A percentile compares a stretch with the other conserved stretches of the same genome.
phyloP scores from a whole-genome alignment of 2,329 filamentous ascomycete species.

The Passalora sequoiae region DNA sequence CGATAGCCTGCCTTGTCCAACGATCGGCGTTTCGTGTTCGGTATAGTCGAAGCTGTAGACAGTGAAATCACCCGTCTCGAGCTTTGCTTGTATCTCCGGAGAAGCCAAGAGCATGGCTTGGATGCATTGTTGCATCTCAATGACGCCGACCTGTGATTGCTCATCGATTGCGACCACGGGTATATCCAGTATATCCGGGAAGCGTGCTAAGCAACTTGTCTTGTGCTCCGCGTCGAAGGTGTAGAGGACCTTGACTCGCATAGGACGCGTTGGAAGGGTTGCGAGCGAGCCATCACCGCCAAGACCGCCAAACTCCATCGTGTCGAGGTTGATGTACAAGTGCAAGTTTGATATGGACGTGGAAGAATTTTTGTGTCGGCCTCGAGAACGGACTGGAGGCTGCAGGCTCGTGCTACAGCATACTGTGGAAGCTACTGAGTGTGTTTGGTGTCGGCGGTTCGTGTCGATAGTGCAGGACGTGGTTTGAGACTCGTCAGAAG shows the following conservation, averaged over 20 bases:
- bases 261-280: conserved; percentile 38
- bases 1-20: conserved; percentile 93
- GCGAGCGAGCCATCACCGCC: conserved; percentile 26
- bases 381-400: conserved; percentile 23
- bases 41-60: conserved; percentile 97
- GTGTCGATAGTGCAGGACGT: conserved; percentile 3
- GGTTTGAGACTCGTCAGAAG: conserved; percentile 1
- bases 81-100: conserved; percentile 73
- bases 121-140: conserved; percentile 82
- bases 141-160: conserved; percentile 72
- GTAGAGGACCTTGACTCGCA: conserved; percentile 86
- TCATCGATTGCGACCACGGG: conserved; percentile 79
- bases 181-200: conserved; percentile 72
- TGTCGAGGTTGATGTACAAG: conserved; percentile 23
- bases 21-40: conserved; percentile 85
- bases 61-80: conserved; percentile 74
- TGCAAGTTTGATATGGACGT: conserved; percentile 13
- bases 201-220: conserved; percentile 81
- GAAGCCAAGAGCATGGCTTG: conserved; percentile 74
- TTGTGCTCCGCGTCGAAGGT: conserved; percentile 88
- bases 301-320: conserved; percentile 22
- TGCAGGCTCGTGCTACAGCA: conserved; percentile 27
- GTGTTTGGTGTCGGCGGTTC: conserved; percentile 1
- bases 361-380: conserved; percentile 13
- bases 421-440: conserved; percentile 17